A percentile compares a stretch with the other conserved stretches of the same genome.
Conservation (phyloP, 768 basidiomycete genomes). For the Podaxis sp. region DNA sequence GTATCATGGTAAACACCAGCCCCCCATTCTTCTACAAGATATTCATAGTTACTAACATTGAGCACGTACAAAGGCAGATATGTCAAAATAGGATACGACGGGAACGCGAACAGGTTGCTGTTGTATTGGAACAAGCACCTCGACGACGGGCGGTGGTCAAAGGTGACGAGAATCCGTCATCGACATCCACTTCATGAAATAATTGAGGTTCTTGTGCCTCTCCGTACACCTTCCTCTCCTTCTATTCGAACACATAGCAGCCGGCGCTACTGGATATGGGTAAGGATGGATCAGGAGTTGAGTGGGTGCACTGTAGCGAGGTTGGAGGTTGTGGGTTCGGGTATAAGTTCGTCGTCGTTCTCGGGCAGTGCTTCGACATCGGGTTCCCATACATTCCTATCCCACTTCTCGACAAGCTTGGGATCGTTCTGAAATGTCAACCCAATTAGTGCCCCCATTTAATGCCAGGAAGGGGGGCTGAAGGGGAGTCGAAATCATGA, state of each 20-base stretch:
- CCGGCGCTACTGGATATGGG: not conserved
- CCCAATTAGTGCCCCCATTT: not conserved
- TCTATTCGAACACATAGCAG: not conserved
- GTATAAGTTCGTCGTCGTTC: slow-evolving; percentile 13
- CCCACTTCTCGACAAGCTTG: slow-evolving; percentile 74
- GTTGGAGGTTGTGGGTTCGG: not conserved
- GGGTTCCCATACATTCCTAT: slow-evolving; percentile 55
- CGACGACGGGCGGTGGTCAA: slow-evolving; percentile 6
- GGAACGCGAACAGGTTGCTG: slow-evolving; percentile 49
- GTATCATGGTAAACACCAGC: slow-evolving; percentile 52
- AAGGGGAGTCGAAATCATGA: not conserved
- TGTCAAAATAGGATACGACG: slow-evolving; percentile 52
- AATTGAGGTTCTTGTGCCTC: too few species aligned
- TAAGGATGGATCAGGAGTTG: not conserved
- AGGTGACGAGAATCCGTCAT: not conserved
- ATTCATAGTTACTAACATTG: not conserved
- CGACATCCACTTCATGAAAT: slow-evolving; percentile 3
- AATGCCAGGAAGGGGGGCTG: too few species aligned
- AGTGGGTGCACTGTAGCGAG: not conserved
- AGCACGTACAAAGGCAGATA: slow-evolving; percentile 43
- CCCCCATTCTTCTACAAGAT: not conserved
- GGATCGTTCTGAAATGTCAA: slow-evolving; percentile 48
- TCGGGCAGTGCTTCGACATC: slow-evolving; percentile 19
- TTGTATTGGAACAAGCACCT: slow-evolving; percentile 5
- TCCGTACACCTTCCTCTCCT: not conserved